Conservation (phyloP, 331 rosid species). For the Cydonia oblonga region DNA sequence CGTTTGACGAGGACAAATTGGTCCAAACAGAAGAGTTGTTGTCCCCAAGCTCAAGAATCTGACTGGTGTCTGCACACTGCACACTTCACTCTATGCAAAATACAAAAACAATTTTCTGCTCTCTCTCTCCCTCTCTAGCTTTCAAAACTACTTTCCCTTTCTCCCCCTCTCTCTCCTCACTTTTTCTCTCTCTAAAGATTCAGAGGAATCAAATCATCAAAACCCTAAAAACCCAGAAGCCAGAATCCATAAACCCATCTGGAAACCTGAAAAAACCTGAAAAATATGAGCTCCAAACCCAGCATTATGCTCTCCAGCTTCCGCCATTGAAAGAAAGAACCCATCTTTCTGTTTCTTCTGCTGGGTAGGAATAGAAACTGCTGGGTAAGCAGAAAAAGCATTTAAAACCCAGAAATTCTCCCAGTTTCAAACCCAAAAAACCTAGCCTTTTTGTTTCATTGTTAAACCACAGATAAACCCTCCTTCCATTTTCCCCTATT, state of each 20-base stretch:
- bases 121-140: neutral
- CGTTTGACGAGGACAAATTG: conserved; percentile 13
- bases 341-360: neutral
- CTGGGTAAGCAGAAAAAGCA: neutral
- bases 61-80: conserved; percentile 20
- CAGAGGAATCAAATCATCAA: neutral
- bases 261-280: neutral
- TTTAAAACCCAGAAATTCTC: neutral
- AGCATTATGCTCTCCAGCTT: neutral
- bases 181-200: neutral
- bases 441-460: neutral
- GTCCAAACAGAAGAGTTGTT: conserved; percentile 13
- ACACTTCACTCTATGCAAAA: conserved; percentile 1
- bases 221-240: conserved; percentile 27
- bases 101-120: conserved; percentile 17
- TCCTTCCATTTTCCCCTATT: neutral
- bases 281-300: neutral
- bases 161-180: neutral
- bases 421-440: neutral
- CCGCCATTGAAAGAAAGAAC: neutral
- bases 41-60: conserved; percentile 25
- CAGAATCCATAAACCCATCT: neutral
- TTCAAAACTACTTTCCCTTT: conserved; percentile 13
- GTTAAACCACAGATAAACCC: neutral
- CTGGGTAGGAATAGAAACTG: neutral